Evolutionary conservation across 768 basidiomycete genomes (phyloP), one percentile per base, ranked within the genome.

Genomic region (Suillus paluster): DNA sequence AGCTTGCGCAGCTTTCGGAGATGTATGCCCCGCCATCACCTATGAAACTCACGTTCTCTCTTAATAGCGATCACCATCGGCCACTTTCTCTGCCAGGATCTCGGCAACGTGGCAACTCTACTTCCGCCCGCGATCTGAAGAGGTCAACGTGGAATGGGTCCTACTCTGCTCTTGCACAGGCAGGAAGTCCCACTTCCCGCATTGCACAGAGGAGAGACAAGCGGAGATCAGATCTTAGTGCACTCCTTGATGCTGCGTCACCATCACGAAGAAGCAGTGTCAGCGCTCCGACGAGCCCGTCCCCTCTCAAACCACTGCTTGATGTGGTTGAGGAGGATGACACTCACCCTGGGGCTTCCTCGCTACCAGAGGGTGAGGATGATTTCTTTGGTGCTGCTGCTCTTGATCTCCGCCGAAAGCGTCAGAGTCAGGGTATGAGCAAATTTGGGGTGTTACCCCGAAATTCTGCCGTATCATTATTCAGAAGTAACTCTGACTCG

Each of bases 21-120:
- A 95, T 95, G 93, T 95, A 95, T 72, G 91, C 91, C 0, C 92
- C 93, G 6, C 84, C 91, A 0, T 91, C 89, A 0, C 89, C 90
- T 4, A 63, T 67, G 52, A 73, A 68, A 58, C 46, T 65, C 21
- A 66, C 67, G 2, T 75, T 74, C 23, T 48, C 68, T 11, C 64
- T 68, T 62, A 64, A 70, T 67, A 42, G 19, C 8, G 65, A 72
- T 59, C 42, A 80, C 19, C 64, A 72, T 44, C 79, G 83, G 58
- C 85, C 83, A 0, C 78, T 83, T 64, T 84, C 86, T 62, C 73
- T 81, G 59, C 72, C 80, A 36, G 65, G 76, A 36, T 70, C 70
- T 64, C 38, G 70, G 66, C 23, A 66, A 70, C 63, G 59, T 5
- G 27, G 45, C 1, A 62, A 56, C n/a, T 42, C 69, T 63, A 5